Percentiles rank a stretch among this genome's conserved stretches.
phyloP scores from a whole-genome alignment of 257 asterid genomes.

The Solanum virginianum region DNA sequence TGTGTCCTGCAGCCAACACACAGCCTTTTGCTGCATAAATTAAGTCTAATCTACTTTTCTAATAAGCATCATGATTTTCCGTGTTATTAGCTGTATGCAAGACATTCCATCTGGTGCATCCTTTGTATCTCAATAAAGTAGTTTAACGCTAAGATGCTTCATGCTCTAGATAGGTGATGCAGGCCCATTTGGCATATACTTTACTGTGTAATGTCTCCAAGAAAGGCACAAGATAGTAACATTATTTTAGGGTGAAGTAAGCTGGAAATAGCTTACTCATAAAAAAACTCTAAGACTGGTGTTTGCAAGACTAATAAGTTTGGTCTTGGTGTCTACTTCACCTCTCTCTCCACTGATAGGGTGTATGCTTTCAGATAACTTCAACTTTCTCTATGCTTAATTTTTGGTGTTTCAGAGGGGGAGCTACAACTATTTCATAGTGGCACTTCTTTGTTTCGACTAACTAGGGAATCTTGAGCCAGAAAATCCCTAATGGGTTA shows the following conservation, averaged over 20 bases:
- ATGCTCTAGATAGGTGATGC: neutral
- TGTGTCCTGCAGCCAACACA: neutral
- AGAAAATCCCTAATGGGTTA: neutral
- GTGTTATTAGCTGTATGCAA: neutral
- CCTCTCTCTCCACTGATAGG: neutral
- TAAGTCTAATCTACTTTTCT: neutral
- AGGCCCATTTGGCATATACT: neutral
- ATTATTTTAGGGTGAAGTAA: neutral
- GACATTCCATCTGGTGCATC: neutral
- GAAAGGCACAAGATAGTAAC: neutral
- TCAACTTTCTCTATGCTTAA: neutral
- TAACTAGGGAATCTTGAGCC: neutral
- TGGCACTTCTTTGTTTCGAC: neutral
- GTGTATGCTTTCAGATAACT: neutral
- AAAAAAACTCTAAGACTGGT: neutral
- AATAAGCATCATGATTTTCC: neutral
- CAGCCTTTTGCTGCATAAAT: neutral
- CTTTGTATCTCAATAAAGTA: neutral
- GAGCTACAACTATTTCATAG: neutral
- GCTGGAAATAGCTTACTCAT: neutral
- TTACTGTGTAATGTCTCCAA: neutral
- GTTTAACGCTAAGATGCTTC: neutral
- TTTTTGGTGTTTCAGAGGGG: neutral
- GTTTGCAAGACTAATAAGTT: neutral
- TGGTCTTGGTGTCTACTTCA: neutral